Evolutionary conservation across 768 basidiomycete genomes (phyloP), one percentile per base, ranked within the genome.

Genomic region (Tulasnella sp.): DNA sequence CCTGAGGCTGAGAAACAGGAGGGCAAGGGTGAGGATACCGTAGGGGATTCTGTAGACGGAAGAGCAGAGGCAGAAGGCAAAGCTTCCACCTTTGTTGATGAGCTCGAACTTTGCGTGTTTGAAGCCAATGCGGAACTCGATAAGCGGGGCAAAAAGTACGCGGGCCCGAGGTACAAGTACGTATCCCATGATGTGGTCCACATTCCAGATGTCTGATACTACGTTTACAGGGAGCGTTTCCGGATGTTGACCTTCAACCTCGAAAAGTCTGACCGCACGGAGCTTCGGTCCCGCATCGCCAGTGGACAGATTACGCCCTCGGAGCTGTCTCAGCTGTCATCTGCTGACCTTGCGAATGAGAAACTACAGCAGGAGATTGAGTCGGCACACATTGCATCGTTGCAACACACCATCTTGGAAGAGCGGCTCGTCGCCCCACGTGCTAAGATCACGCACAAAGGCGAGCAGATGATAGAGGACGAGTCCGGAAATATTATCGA

Each of bases 381-480:
- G 66, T 78, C 79, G 46, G 83, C 85, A 21, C 84, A 90, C 67
- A 76, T 86, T 65, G 86, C 87, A 70, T 80, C 86, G 1, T 71
- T 94, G 63, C 83, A 81, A 67, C 82, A 90, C 68, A 88, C 88
- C 6, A 92, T 93, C 63, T 71, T 92, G 59, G 64, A 67, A 35
- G 77, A 80, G 66, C 86, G 83, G 69, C 74, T 78, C 7, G 71
- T 73, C 7, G 75, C 78, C 21, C 73, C 77, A 32, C 75, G 79
- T 34, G 86, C 89, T 9, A 93, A 92, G 69, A 84, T 90, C 60
- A 94, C 90, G 25, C 90, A 92, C 74, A 94, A 94, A 70, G 90
- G 90, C 51, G 70, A 92, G 61, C 83, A 92, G 73, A 84, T 89
- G 64, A 89, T 94, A 65, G 90, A 94, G 68, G 82, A 82, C 67